Evolutionary conservation across 2,329 filamentous ascomycete species (phyloP).

Genomic region (Fusarium mangiferae): DNA sequence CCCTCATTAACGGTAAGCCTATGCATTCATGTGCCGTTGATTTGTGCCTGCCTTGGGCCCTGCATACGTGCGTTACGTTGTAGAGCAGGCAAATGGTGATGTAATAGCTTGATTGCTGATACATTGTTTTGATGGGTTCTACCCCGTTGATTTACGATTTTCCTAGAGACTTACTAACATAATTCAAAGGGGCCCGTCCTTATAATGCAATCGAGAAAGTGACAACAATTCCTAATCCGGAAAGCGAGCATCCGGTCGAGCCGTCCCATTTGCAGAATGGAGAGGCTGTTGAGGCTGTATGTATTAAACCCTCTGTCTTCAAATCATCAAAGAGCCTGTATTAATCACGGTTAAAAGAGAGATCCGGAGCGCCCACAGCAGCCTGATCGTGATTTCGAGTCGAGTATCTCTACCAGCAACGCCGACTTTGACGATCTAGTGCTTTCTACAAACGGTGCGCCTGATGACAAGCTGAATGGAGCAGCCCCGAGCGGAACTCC

Average conservation of each 20-base stretch:
- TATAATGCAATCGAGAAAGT: conserved; percentile 38
- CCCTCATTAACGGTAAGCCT: conserved; percentile 35
- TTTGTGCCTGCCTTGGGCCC: neutral
- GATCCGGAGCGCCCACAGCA: conserved; percentile 9
- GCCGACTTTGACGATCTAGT: conserved; percentile 30
- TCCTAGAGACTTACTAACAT: conserved; percentile 17
- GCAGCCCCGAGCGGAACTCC: neutral
- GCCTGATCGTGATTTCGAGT: conserved; percentile 24
- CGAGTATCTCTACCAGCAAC: conserved; percentile 32
- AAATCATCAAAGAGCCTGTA: neutral
- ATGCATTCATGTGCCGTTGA: neutral
- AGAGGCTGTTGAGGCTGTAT: conserved; percentile 14
- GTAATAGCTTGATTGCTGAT: neutral
- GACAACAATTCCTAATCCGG: conserved; percentile 33
- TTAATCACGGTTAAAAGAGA: conserved; percentile 9
- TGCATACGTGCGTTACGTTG: neutral
- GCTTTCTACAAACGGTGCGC: conserved; percentile 23
- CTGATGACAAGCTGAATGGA: conserved; percentile 12
- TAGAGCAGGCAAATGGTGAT: conserved; percentile 5
- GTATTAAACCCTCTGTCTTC: neutral
- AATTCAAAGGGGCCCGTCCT: neutral
- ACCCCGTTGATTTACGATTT: neutral
- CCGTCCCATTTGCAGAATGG: conserved; percentile 14
- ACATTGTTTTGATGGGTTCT: neutral
- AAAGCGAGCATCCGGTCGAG: conserved; percentile 18